Conservation (phyloP, 2,329 filamentous ascomycete species). For the Claviceps lovelessii region DNA sequence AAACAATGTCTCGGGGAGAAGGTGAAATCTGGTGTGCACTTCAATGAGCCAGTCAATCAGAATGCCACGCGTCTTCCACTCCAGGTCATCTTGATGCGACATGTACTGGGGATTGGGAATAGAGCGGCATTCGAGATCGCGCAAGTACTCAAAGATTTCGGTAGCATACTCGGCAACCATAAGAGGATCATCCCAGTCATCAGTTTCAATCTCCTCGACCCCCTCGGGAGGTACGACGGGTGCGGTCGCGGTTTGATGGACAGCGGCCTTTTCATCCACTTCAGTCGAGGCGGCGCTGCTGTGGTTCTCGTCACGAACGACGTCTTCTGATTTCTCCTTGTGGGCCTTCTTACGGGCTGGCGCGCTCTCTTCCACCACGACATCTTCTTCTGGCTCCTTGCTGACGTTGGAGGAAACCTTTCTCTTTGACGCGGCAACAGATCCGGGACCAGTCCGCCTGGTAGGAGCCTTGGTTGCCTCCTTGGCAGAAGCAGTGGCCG, state of each 20-base stretch:
- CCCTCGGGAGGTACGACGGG: background rate
- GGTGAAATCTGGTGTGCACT: constrained; percentile 90
- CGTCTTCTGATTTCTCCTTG: constrained; percentile 14
- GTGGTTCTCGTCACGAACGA: constrained; percentile 36
- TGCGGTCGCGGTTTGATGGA: background rate
- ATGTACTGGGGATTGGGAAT: constrained; percentile 90
- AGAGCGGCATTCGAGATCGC: constrained; percentile 64
- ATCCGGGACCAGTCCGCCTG: constrained; percentile 60
- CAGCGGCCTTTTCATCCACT: constrained; percentile 17
- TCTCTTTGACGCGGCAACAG: constrained; percentile 56
- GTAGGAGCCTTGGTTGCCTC: constrained; percentile 52
- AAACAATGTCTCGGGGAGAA: constrained; percentile 92
- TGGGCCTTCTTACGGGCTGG: constrained; percentile 53
- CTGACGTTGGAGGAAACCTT: constrained; percentile 36
- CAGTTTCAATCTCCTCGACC: constrained; percentile 45
- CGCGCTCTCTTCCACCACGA: constrained; percentile 46
- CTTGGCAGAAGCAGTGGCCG: constrained; percentile 41
- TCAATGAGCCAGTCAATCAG: constrained; percentile 97
- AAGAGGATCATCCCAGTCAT: constrained; percentile 83
- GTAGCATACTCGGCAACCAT: constrained; percentile 97
- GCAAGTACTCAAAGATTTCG: constrained; percentile 94
- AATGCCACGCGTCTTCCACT: constrained; percentile 98
- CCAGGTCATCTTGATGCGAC: constrained; percentile 81
- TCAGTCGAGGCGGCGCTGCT: constrained; percentile 6
- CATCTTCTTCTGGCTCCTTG: constrained; percentile 45